A percentile compares a stretch with the other conserved stretches of the same genome.
phyloP scores from a whole-genome alignment of 2,329 filamentous ascomycete genomes.

The Neospermospora avenae region DNA sequence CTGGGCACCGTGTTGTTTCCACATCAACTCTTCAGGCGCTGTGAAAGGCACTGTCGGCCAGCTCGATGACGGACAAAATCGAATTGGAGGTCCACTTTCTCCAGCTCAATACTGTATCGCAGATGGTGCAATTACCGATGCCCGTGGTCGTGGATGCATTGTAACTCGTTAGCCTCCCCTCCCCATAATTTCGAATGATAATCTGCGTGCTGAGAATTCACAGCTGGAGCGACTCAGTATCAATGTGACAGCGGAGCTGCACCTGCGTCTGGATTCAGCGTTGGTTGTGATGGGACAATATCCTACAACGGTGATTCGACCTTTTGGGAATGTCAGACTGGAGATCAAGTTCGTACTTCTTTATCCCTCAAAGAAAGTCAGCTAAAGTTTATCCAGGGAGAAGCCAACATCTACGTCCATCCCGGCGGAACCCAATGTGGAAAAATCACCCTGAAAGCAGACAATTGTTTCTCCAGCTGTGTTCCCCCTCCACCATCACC shows the following conservation, averaged over 20 bases:
- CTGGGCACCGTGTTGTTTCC: conserved; percentile 46
- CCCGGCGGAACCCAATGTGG: conserved; percentile 45
- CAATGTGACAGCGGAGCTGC: conserved; percentile 48
- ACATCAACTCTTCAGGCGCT: conserved; percentile 46
- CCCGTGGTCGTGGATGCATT: conserved; percentile 56
- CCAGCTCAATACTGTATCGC: conserved; percentile 53
- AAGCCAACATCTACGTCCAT: conserved; percentile 47
- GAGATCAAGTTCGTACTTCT: conserved; percentile 42
- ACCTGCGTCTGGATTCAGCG: conserved; percentile 53
- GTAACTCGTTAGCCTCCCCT: conserved; percentile 51
- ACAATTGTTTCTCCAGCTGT: conserved; percentile 2
- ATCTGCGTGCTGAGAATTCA: background rate
- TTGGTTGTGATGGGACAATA: conserved; percentile 50
- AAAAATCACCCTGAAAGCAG: conserved; percentile 42
- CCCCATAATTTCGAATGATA: too few species aligned
- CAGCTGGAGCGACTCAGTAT: conserved; percentile 12
- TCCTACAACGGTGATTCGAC: conserved; percentile 44
- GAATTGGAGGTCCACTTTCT: conserved; percentile 48
- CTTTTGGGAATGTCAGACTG: conserved; percentile 58
- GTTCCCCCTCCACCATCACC: conserved; percentile 1
- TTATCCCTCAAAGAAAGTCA: background rate
- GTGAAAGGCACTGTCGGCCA: conserved; percentile 53
- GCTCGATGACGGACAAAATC: conserved; percentile 57
- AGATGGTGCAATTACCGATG: conserved; percentile 51
- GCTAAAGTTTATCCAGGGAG: conserved; percentile 3